phyloP scores from a whole-genome alignment of 164 flowering plant genomes.

The Sedum album region DNA sequence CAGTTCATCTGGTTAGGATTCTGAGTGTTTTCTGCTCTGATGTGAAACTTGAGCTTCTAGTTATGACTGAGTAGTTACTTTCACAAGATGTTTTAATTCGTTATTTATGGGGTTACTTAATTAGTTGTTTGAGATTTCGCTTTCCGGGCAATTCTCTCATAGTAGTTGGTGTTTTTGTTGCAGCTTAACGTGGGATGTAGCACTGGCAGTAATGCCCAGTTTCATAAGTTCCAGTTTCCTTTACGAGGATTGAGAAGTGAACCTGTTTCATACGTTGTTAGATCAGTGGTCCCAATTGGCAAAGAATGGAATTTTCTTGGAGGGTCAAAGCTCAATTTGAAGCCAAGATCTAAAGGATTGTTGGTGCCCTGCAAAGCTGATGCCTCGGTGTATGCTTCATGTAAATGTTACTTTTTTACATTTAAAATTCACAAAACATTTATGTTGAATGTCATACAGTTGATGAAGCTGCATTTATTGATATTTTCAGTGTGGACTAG shows the following conservation, averaged over 20 bases:
- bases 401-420: slow-evolving; percentile 21
- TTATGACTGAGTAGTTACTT: too few relatives aligned
- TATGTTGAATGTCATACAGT: not conserved
- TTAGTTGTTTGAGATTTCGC: not conserved
- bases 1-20: too few relatives aligned
- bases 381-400: slow-evolving; percentile 37
- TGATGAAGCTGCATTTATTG: not conserved
- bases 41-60: too few relatives aligned
- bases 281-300: slow-evolving; percentile 9
- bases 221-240: slow-evolving; percentile 10
- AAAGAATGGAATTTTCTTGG: slow-evolving; percentile 27
- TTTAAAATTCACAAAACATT: not conserved
- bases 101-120: too few relatives aligned
- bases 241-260: slow-evolving; percentile 9
- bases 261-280: slow-evolving; percentile 13
- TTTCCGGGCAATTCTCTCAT: not conserved
- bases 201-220: not conserved
- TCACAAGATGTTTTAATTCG: too few relatives aligned
- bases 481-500: slow-evolving; percentile 49
- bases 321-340: slow-evolving; percentile 25
- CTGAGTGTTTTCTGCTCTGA: too few relatives aligned
- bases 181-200: not conserved
- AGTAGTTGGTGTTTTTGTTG: not conserved
- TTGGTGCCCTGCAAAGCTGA: slow-evolving; percentile 12
- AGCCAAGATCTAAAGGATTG: slow-evolving; percentile 21